phyloP scores from a whole-genome alignment of 257 asterid species.

The Nicotiana attenuata region DNA sequence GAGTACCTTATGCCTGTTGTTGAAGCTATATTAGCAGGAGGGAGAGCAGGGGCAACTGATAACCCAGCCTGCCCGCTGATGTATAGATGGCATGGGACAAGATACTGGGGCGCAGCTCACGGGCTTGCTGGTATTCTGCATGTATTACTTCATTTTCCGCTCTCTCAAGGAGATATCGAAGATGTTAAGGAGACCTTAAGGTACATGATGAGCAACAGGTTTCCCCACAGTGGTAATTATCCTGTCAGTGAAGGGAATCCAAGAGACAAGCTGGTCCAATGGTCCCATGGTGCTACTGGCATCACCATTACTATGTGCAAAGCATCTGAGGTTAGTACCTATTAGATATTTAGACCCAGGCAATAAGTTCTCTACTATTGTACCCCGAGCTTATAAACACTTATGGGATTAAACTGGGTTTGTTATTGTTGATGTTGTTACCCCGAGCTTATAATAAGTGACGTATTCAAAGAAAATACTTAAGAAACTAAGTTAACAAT shows the following conservation, averaged over 20 bases:
- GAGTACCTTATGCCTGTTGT: slow-evolving; percentile 59
- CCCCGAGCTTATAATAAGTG: neutral
- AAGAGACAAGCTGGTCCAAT: slow-evolving; percentile 70
- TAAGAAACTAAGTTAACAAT: neutral
- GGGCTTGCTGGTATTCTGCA: slow-evolving; percentile 79
- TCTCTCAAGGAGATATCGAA: slow-evolving; percentile 31
- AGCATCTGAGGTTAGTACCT: slow-evolving; percentile 54
- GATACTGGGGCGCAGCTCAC: slow-evolving; percentile 90
- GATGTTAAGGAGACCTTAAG: slow-evolving; percentile 63
- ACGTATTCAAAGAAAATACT: neutral
- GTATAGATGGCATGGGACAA: slow-evolving; percentile 89
- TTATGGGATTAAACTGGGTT: no score
- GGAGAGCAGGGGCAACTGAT: slow-evolving; percentile 62
- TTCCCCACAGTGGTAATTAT: slow-evolving; percentile 72
- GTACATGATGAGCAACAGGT: slow-evolving; percentile 78
- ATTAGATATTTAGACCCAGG: neutral
- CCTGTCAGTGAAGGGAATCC: slow-evolving; percentile 81
- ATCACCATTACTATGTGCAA: slow-evolving; percentile 63
- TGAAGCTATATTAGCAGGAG: slow-evolving; percentile 68
- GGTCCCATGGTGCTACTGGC: slow-evolving; percentile 89
- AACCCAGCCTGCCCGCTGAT: slow-evolving; percentile 55
- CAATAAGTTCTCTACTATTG: neutral
- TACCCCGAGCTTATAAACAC: neutral
- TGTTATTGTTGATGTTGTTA: no score
- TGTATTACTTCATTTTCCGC: slow-evolving; percentile 54